A percentile compares a stretch with the other conserved stretches of the same genome.
These are phyloP conservation scores for Choanephora cucurbitarum DNA, from an alignment of 371 early-diverging fungal genomes.

Conservation along the genomic window DNA sequence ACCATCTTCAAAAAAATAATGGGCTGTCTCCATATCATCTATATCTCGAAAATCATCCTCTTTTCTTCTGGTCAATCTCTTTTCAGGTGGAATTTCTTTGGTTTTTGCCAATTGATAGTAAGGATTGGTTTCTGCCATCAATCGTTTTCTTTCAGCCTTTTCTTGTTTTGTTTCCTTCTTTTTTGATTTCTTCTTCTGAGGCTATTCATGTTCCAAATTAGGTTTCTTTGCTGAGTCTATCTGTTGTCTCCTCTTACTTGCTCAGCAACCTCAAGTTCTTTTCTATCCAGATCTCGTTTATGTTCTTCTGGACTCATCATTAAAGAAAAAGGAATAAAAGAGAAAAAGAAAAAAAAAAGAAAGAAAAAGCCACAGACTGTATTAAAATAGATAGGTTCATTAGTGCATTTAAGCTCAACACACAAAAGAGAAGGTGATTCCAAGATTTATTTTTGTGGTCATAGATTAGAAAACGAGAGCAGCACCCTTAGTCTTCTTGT, in stretches of 20 bases:
- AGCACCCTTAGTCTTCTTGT: conserved; percentile 87
- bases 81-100: conserved; percentile 16
- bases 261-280: neutral
- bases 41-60: conserved; percentile 25
- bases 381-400: neutral
- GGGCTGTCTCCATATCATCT: conserved; percentile 28
- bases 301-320: neutral
- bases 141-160: conserved; percentile 13
- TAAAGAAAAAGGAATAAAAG: neutral
- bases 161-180: conserved; percentile 16
- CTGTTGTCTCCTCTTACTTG: neutral
- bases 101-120: conserved; percentile 9
- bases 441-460: neutral
- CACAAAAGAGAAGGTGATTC: no score
- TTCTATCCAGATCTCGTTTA: neutral
- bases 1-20: conserved; percentile 55
- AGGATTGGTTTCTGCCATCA: conserved; percentile 14
- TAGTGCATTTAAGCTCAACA: no score
- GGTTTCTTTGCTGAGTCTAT: neutral
- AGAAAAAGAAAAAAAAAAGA: neutral
- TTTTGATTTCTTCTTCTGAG: neutral
- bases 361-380: neutral
- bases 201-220: neutral
- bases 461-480: conserved; percentile 69
- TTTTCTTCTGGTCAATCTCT: conserved; percentile 19